Evolutionary conservation across 2,329 filamentous ascomycete species (phyloP), one percentile per base, ranked within the genome.

Genomic region (Aspergillus sp.): DNA sequence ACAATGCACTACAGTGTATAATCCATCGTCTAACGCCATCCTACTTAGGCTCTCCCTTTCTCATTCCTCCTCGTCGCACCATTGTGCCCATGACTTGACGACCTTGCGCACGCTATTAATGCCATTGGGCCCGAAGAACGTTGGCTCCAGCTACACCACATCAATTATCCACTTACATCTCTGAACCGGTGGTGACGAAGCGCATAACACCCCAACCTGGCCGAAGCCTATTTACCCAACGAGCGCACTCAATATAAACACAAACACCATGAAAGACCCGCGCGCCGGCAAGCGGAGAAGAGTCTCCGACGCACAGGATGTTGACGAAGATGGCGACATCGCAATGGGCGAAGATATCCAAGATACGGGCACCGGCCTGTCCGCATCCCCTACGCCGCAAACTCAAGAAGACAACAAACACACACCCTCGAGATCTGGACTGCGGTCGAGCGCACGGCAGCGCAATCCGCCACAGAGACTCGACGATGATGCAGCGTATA

Each of bases 201-300:
- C 26, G 26, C 26, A 30, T 11, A 30, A 30, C 26, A 30, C 26
- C 26, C 9, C 26, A 11, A 30, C 26, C 35, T n/a, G 14, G 16
- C 35, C 16, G 11, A 6, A n/a, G 11, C 4, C 14, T 4, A 10
- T 33, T 49, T 8, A 17, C 16, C 10, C n/a, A 13, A 30, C 7
- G 24, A 35, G 50, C n/a, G 49, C 8, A 26, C 22, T 33, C 16
- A 6, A 33, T 24, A 30, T 13, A n/a, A 7, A 17, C 17, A 8
- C 43, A 43, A 17, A 30, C 44, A 54, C 53, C 36, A 72, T 72
- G 69, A 67, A 60, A 45, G 66, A 71, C 33, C 56, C 65, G n/a
- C 67, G 66, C 30, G 61, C 67, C 17, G 57, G 61, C 20, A 73
- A 73, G 54, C 62, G 70, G 47, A 69, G 71, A 53, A 68, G 67